phyloP scores from a whole-genome alignment of 306 rosid species.

The Rosa rugosa region DNA sequence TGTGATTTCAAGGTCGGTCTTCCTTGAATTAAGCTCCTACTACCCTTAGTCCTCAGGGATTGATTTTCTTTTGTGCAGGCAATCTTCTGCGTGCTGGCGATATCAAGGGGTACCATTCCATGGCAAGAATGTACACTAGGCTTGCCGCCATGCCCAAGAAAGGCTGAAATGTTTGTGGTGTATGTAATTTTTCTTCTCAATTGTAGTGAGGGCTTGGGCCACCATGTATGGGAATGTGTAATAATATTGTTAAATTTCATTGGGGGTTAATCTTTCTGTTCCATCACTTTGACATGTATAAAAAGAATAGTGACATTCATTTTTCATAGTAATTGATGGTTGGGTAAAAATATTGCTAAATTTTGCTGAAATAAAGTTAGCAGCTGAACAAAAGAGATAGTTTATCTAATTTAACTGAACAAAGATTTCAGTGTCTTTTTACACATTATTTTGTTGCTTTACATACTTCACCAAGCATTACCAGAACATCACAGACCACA shows the following conservation, averaged over 20 bases:
- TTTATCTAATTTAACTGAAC: no score
- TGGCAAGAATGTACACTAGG: conserved; percentile 97
- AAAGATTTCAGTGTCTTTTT: no score
- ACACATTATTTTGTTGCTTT: background rate
- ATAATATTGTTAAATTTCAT: background rate
- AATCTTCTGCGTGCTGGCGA: conserved; percentile 94
- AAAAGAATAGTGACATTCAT: background rate
- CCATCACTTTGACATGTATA: background rate
- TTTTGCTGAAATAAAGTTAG: background rate
- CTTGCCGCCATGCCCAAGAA: conserved; percentile 99
- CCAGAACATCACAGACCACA: background rate
- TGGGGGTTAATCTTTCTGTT: background rate
- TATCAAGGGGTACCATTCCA: conserved; percentile 79
- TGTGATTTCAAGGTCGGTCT: no score
- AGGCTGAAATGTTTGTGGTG: conserved; percentile 48
- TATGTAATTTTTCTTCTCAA: background rate
- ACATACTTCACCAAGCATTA: background rate
- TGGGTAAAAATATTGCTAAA: background rate
- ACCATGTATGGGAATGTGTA: background rate
- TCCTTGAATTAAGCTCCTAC: background rate
- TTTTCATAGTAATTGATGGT: background rate
- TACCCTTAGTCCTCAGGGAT: background rate
- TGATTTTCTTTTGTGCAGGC: conserved; percentile 41
- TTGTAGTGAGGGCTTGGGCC: background rate
- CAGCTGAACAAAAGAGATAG: background rate